A percentile compares a stretch with the other conserved stretches of the same genome.
These are phyloP conservation scores for Gossypium sturtianum DNA, from an alignment of 345 rosid species.

Conservation along the genomic window DNA sequence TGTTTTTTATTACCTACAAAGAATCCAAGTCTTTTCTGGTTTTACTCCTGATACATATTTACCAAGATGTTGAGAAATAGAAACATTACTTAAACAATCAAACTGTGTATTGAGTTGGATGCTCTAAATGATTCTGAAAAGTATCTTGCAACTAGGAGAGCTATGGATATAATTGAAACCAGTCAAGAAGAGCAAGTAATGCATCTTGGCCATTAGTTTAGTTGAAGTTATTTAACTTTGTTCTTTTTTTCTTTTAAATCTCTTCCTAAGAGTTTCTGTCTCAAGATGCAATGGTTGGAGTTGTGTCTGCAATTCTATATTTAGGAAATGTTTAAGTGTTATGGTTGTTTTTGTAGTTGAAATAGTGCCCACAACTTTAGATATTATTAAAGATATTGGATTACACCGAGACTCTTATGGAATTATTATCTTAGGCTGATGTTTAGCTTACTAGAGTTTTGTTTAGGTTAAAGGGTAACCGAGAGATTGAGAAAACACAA, in stretches of 20 bases:
- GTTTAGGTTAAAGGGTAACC: too few relatives aligned
- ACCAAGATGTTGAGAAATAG: neutral
- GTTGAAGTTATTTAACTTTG: neutral
- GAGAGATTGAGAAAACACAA: too few relatives aligned
- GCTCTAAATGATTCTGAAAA: neutral
- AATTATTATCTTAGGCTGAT: too few relatives aligned
- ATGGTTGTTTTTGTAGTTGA: too few relatives aligned
- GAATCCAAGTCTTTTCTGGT: neutral
- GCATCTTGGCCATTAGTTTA: neutral
- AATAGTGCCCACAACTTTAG: too few relatives aligned
- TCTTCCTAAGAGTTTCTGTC: neutral
- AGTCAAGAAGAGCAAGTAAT: neutral
- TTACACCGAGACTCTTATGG: too few relatives aligned
- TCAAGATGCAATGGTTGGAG: neutral
- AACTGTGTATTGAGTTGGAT: neutral
- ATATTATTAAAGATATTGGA: too few relatives aligned
- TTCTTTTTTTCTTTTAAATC: neutral
- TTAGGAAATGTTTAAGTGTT: neutral
- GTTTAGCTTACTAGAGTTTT: too few relatives aligned
- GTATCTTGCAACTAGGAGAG: neutral
- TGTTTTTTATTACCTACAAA: neutral
- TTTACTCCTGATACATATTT: neutral
- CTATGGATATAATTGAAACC: neutral
- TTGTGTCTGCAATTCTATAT: neutral
- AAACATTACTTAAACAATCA: neutral